These are phyloP conservation scores for Phytophthora niederhauseri DNA, from an alignment of 352 stramenopile species.

Conservation along the genomic window DNA sequence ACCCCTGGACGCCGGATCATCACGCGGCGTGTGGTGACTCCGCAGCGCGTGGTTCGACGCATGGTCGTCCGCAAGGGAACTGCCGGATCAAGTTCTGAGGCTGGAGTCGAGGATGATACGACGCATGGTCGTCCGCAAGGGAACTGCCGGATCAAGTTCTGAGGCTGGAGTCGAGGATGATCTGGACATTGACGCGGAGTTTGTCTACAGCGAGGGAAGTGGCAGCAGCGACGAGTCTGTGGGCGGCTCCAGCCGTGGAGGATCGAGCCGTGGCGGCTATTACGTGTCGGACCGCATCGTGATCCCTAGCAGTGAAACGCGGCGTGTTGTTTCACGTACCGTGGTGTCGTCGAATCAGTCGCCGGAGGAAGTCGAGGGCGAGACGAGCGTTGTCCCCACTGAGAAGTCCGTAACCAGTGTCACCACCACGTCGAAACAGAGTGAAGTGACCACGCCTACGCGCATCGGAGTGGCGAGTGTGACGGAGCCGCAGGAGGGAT, in stretches of 20 bases:
- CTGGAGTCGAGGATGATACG: constrained; percentile 13
- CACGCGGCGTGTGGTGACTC: constrained; percentile 38
- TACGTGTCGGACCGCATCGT: constrained; percentile 15
- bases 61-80: constrained; percentile 26
- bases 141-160: not conserved
- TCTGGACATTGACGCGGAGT: constrained; percentile 24
- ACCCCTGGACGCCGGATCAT: constrained; percentile 19
- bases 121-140: constrained; percentile 30
- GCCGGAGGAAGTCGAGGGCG: not conserved
- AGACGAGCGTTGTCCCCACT: not conserved
- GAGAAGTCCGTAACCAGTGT: constrained; percentile 7
- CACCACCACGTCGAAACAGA: constrained; percentile 1
- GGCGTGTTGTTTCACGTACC: constrained; percentile 16
- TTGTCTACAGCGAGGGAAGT: constrained; percentile 24
- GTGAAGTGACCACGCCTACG: constrained; percentile 1
- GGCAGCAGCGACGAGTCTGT: constrained; percentile 26
- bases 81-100: constrained; percentile 8
- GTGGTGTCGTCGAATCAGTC: constrained; percentile 6
- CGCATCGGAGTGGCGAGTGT: not conserved
- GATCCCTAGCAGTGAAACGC: constrained; percentile 12
- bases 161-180: constrained; percentile 18
- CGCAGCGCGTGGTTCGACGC: constrained; percentile 31
- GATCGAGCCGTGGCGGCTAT: constrained; percentile 1
- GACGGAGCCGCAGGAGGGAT: constrained; percentile 12
- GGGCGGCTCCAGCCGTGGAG: constrained; percentile 13